Percentiles rank a stretch among this genome's conserved stretches.
Evolutionary conservation across 2,329 filamentous ascomycete genomes (phyloP).

Genomic region (Colletotrichum truncatum): DNA sequence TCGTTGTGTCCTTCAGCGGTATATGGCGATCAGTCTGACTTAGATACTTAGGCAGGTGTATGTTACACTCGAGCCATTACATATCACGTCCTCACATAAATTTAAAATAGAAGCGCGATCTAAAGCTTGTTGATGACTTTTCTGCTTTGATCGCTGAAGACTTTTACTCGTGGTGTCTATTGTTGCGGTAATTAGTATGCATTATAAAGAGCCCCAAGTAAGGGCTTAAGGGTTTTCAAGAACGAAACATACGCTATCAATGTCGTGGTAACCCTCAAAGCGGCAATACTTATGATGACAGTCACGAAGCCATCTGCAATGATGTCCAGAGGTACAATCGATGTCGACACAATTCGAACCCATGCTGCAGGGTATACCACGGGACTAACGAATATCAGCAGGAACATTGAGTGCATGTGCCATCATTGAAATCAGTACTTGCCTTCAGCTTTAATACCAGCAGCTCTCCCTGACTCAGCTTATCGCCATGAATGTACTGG

Average conservation of each 20-base stretch:
- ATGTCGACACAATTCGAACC: conserved; percentile 24
- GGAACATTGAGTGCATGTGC: background rate
- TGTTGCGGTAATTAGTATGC: too few relatives aligned
- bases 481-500: background rate
- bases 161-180: too few relatives aligned
- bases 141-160: too few relatives aligned
- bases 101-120: too few relatives aligned
- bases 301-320: conserved; percentile 29
- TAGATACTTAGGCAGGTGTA: too few relatives aligned
- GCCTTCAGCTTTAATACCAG: background rate
- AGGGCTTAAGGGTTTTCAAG: too few relatives aligned
- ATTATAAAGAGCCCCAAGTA: too few relatives aligned
- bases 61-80: too few relatives aligned
- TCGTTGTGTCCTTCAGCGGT: too few relatives aligned
- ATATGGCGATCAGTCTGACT: too few relatives aligned
- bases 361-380: conserved; percentile 23
- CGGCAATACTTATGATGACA: conserved; percentile 28
- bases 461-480: background rate
- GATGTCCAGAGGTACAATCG: conserved; percentile 32
- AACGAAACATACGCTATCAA: conserved; percentile 32
- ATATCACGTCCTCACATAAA: too few relatives aligned
- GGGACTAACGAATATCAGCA: background rate
- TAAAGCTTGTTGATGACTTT: too few relatives aligned
- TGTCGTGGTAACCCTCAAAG: conserved; percentile 31
- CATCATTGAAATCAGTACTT: background rate